phyloP scores from a whole-genome alignment of 2,329 filamentous ascomycete genomes.

The Chrysoporthe austroafricana region DNA sequence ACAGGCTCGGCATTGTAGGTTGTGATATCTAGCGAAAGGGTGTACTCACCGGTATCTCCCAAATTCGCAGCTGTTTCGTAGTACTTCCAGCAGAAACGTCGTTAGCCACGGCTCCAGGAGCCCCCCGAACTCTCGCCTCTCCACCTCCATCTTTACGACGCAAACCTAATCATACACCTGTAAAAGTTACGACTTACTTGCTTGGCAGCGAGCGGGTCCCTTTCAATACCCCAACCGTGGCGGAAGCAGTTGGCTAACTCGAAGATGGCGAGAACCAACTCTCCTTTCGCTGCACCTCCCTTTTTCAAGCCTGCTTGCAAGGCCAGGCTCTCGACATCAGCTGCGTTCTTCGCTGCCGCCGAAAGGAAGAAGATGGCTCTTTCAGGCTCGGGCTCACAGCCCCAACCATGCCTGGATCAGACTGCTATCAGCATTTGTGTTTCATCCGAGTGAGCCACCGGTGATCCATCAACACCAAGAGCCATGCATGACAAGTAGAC shows the following conservation, averaged over 20 bases:
- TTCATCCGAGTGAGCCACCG: not conserved
- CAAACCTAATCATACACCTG: not conserved
- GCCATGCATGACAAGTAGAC: not conserved
- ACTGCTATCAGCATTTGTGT: constrained; percentile 33
- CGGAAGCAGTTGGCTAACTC: constrained; percentile 93
- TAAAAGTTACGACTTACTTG: constrained; percentile 51
- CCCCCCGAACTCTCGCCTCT: not conserved
- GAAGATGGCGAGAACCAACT: constrained; percentile 94
- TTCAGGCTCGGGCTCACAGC: constrained; percentile 72
- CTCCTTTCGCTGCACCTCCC: constrained; percentile 92
- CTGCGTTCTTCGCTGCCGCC: constrained; percentile 87
- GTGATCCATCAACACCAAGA: too few species aligned
- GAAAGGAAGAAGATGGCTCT: constrained; percentile 83
- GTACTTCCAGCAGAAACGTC: constrained; percentile 60
- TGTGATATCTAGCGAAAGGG: constrained; percentile 3
- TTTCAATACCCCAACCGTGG: constrained; percentile 88
- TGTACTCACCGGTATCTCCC: constrained; percentile 74
- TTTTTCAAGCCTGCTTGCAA: constrained; percentile 87
- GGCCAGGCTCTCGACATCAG: constrained; percentile 82
- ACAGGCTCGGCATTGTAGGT: constrained; percentile 8
- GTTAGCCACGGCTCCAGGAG: constrained; percentile 17
- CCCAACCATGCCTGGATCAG: constrained; percentile 82
- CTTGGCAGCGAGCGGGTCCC: constrained; percentile 83
- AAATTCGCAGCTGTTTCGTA: constrained; percentile 98
- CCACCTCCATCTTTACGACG: not conserved